Evolutionary conservation across 2,329 filamentous ascomycete genomes (phyloP).

Genomic region (Diaporthe caulivora): DNA sequence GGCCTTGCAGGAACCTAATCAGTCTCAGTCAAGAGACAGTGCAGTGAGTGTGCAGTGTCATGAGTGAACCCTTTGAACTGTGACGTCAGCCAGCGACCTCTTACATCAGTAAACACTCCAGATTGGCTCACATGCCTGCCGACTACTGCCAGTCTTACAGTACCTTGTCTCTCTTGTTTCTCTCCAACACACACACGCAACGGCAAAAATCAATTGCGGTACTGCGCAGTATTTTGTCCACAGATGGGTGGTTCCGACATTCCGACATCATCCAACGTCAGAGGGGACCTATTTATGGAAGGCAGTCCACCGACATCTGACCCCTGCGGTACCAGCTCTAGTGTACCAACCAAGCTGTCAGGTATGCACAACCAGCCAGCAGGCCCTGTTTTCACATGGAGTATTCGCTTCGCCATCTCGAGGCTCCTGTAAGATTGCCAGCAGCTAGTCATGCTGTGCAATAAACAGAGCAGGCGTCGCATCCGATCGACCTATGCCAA

Average conservation of each 20-base stretch:
- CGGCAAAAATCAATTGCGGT: neutral
- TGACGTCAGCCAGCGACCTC: conserved; percentile 15
- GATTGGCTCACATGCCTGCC: conserved; percentile 17
- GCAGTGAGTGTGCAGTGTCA: no score
- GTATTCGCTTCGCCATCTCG: neutral
- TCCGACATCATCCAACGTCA: conserved; percentile 17
- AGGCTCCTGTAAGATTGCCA: neutral
- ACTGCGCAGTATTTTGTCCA: neutral
- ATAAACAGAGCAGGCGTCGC: neutral
- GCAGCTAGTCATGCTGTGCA: neutral
- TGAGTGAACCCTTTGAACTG: conserved; percentile 13
- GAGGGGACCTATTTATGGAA: conserved; percentile 17
- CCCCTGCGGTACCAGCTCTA: neutral
- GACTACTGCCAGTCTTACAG: conserved; percentile 8
- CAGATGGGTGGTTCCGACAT: neutral
- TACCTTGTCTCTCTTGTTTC: neutral
- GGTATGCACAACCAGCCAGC: neutral
- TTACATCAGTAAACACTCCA: conserved; percentile 12
- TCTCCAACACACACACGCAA: neutral
- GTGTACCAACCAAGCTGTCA: no score
- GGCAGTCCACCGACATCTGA: neutral
- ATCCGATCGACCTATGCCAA: neutral
- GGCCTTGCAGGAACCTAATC: conserved; percentile 27
- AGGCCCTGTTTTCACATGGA: neutral
- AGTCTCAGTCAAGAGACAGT: conserved; percentile 10